Percentiles rank a stretch among this genome's conserved stretches.
phyloP scores from a whole-genome alignment of 1,284 basidiomycete genomes.

The Ustanciosporium gigantosporum region DNA sequence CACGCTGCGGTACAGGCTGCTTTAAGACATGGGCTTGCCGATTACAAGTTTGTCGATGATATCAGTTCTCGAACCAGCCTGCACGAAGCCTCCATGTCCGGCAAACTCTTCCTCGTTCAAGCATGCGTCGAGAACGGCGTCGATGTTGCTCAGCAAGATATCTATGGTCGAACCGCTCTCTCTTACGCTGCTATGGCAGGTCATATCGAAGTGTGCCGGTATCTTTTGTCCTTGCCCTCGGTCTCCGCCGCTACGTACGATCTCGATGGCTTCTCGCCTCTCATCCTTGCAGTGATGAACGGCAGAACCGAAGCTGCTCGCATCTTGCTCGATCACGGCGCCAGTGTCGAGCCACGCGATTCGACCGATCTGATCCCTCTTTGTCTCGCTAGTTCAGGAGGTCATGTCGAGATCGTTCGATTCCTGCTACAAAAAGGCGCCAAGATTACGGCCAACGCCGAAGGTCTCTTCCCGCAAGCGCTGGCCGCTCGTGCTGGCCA shows the following conservation, averaged over 20 bases:
- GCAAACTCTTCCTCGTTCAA: conserved; percentile 76
- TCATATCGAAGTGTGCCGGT: conserved; percentile 75
- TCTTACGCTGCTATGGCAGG: conserved; percentile 97
- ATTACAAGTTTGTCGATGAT: conserved; percentile 90
- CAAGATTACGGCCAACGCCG: conserved; percentile 80
- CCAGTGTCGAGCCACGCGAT: conserved; percentile 43
- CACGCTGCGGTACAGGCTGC: conserved; percentile 43
- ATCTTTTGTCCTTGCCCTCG: conserved; percentile 72
- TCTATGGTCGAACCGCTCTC: conserved; percentile 88
- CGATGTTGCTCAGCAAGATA: conserved; percentile 72
- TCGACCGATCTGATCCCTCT: conserved; percentile 78
- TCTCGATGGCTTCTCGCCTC: conserved; percentile 84
- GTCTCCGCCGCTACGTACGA: conserved; percentile 71
- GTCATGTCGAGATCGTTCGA: conserved; percentile 80
- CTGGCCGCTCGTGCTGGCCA: conserved; percentile 97
- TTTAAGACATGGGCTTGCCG: conserved; percentile 64
- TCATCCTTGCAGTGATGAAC: conserved; percentile 87
- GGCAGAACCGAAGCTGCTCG: conserved; percentile 76
- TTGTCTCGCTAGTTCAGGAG: conserved; percentile 85
- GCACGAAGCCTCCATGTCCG: conserved; percentile 89
- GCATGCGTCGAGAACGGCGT: conserved; percentile 79
- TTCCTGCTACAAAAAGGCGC: conserved; percentile 79
- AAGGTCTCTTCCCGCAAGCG: conserved; percentile 94
- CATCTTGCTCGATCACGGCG: conserved; percentile 52
- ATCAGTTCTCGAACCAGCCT: conserved; percentile 94